Evolutionary conservation across 2,329 filamentous ascomycete genomes (phyloP), one percentile per base, ranked within the genome.

Genomic region (Hypoxylon sp.): DNA sequence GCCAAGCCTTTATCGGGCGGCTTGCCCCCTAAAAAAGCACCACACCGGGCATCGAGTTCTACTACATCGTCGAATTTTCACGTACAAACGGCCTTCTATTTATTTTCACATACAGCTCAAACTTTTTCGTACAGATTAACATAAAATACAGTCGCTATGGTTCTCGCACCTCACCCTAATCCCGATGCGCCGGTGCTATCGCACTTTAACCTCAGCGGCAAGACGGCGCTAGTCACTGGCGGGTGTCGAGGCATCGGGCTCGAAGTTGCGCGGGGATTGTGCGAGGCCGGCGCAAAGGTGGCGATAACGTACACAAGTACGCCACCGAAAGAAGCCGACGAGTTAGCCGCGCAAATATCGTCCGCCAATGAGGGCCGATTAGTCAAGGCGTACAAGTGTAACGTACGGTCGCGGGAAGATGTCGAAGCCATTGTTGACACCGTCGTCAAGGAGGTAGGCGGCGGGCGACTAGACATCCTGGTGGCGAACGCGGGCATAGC

Each of bases 401-500:
- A 83, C 42, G 81, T 83, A 2, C 73, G 71, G 8, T 76, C 76
- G 56, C 71, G 73, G 0, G 73, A 72, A 10, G 70, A 73, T 3
- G 74, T 81, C 1, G 75, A 79, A 59, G 71, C 73, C 2, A 73
- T 77, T 50, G 75, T 81, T 56, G 63, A 81, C 1, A 65, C 73
- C 3, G 79, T 79, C 0, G 78, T 79, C 9, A 71, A 76, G 44
- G 82, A 82, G 17, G 73, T 82, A 14, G 79, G 78, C 42, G 77
- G 78, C 3, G 79, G 80, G 29, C 55, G 59, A 11, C 70, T 83
- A 3, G 80, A 83, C 65, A 76, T 83, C 33, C 73, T 82, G 19
- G 81, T 83, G 1, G 82, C 81, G 19, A 83, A 83, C 53, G 81
- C 82, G 3, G 82, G 82, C 1, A 79, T 83, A 35, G 74, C 78